Base-by-base conservation (phyloP, 2,329 filamentous ascomycete species). In the Onygenales sp. region DNA sequence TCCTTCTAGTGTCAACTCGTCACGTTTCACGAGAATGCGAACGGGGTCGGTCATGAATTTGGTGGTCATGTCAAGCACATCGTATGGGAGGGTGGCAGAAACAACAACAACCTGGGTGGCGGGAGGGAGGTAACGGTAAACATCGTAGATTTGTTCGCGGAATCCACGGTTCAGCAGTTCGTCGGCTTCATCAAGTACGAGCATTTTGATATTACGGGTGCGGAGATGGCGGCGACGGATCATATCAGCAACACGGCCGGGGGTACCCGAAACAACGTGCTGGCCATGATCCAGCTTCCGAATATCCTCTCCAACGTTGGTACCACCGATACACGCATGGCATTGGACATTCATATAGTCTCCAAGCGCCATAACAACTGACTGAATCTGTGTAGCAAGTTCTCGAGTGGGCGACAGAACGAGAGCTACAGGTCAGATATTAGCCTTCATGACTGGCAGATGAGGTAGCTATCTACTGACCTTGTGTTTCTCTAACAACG, bases 281-380 rank as follows among this genome's bases (percentile, higher is more conserved):
- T 95, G 93, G 59, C 93, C 93, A 65, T 97, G 93, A 70, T 97
- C 90, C 57, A 98, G 87, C 75, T 95, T 95, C 70, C 89, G 86
- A 63, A 98, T 98, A 68, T 98, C 93, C 69, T 97, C 93, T 63
- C 93, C 90, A 39, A 98, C 91, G 67, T 95, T 97, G 61, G 93
- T 98, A 56, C 93, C 93, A 61, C 93, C 93, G 65, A 98, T 97
- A 73, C 93, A 98, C 55, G 93, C 92, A 66, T 98, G 93, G 75
- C 93, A 98, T 74, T 98, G 91, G 3, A 98, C 89, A 68, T 96
- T 96, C 93, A 98, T 97, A 78, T 96, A 98, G 73, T 98, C 93
- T 60, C 93, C 93, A n/a, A 98, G 82, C n/a, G 93, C 93, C 84
- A 97, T 95, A 63, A 98, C 87, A 55, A 98, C 93, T 38, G 89